Evolutionary conservation across 1,139 yeast species (phyloP).

Genomic region (Keqinozyma sinolaborantium): DNA sequence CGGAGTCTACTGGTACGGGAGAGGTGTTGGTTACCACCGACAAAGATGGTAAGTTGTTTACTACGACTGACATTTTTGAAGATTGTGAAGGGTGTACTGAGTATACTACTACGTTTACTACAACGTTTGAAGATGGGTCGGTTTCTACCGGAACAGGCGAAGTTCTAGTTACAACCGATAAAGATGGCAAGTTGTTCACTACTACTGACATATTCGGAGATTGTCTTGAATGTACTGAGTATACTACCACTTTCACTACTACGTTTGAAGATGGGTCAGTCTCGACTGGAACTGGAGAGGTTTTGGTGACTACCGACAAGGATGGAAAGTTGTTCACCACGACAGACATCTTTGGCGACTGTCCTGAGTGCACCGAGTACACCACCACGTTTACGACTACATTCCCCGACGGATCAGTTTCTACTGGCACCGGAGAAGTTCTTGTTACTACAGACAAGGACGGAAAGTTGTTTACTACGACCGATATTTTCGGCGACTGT

Average conservation of each 20-base stretch:
- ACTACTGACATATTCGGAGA: constrained; percentile 1
- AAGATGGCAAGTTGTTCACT: constrained; percentile 6
- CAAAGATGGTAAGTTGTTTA: constrained; percentile 8
- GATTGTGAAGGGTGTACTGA: constrained; percentile 11
- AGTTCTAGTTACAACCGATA: constrained; percentile 10
- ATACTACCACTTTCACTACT: constrained; percentile 4
- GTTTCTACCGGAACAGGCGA: constrained; percentile 10
- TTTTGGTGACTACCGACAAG: constrained; percentile 4
- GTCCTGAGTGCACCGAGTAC: constrained; percentile 12
- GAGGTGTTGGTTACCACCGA: constrained; percentile 11
- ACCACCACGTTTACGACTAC: constrained; percentile 16
- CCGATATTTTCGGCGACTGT: constrained; percentile 1
- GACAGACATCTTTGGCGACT: constrained; percentile 7
- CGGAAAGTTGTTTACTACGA: constrained; percentile 2
- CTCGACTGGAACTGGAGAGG: constrained; percentile 4
- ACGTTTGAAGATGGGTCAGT: constrained; percentile 3
- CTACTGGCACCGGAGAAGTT: constrained; percentile 12
- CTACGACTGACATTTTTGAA: constrained; percentile 9
- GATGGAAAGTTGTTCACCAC: constrained; percentile 6
- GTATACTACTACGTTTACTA: constrained; percentile 14
- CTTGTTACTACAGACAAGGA: constrained; percentile 8
- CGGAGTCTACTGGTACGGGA: constrained; percentile 6
- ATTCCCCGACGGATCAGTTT: constrained; percentile 13
- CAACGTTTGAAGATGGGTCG: constrained; percentile 12
- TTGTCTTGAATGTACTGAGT: constrained; percentile 4